A percentile compares a stretch with the other conserved stretches of the same genome.
Conservation (phyloP, 257 asterid genomes). For the Dorcoceras hygrometricum region DNA sequence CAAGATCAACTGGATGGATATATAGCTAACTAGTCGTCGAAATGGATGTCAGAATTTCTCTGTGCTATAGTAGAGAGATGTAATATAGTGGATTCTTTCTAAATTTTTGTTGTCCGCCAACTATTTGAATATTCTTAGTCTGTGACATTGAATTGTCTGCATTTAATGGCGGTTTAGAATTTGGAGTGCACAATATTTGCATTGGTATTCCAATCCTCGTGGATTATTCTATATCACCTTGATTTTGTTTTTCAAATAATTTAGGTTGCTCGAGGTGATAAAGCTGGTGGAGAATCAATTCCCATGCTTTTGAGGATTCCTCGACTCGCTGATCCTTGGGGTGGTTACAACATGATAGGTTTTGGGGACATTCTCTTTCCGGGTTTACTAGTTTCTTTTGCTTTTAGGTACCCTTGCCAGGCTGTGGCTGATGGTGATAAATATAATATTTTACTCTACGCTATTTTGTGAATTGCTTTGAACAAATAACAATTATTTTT, state of each 20-base stretch:
- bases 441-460: background rate
- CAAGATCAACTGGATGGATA: conserved; percentile 3
- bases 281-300: conserved; percentile 92
- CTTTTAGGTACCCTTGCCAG: conserved; percentile 52
- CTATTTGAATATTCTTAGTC: background rate
- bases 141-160: conserved; percentile 10
- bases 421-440: conserved; percentile 16
- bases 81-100: conserved; percentile 12
- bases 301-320: conserved; percentile 98
- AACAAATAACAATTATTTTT: background rate
- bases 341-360: conserved; percentile 93
- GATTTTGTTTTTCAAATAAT: conserved; percentile 17
- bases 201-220: conserved; percentile 16
- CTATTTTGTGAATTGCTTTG: conserved; percentile 6
- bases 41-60: background rate
- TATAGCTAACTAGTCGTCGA: background rate
- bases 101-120: conserved; percentile 3
- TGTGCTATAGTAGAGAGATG: too few species aligned
- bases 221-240: background rate
- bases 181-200: background rate
- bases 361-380: conserved; percentile 97
- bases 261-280: conserved; percentile 93
- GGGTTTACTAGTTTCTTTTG: conserved; percentile 82
- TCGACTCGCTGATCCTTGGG: conserved; percentile 84
- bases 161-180: conserved; percentile 10